A percentile compares a stretch with the other conserved stretches of the same genome.
Evolutionary conservation across 331 rosid genomes (phyloP).

Genomic region (Pyrus hybrid): DNA sequence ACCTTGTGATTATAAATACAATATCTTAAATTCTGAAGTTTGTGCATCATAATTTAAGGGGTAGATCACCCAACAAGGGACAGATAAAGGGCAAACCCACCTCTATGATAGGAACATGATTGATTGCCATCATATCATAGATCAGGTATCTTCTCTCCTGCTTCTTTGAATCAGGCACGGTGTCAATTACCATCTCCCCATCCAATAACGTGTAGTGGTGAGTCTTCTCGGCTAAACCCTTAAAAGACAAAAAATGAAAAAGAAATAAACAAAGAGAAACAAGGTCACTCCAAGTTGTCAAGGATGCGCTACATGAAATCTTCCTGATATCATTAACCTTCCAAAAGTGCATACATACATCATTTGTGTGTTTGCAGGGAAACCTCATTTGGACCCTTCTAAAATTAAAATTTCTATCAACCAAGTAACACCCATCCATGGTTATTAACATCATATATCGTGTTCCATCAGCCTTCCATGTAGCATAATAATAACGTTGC

Average conservation of each 20-base stretch:
- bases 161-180: slow-evolving; percentile 71
- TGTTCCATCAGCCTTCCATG: slow-evolving; percentile 99
- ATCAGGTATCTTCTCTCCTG: slow-evolving; percentile 96
- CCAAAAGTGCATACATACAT: slow-evolving; percentile 36
- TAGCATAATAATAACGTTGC: slow-evolving; percentile 95
- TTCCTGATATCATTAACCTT: background rate
- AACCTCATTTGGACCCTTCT: slow-evolving; percentile 98
- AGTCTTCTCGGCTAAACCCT: slow-evolving; percentile 62
- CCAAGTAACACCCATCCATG: slow-evolving; percentile 86
- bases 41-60: background rate
- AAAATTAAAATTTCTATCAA: slow-evolving; percentile 78
- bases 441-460: slow-evolving; percentile 95
- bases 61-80: background rate
- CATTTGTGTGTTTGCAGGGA: slow-evolving; percentile 72
- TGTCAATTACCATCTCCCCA: slow-evolving; percentile 96
- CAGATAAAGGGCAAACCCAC: slow-evolving; percentile 26
- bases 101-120: slow-evolving; percentile 61
- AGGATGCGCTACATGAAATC: slow-evolving; percentile 2
- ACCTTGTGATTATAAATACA: background rate
- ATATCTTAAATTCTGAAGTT: background rate
- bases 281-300: slow-evolving; percentile 15
- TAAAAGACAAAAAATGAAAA: slow-evolving; percentile 20
- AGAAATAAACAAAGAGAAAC: background rate
- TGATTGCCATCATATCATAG: slow-evolving; percentile 82
- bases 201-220: slow-evolving; percentile 89